Evolutionary conservation across 257 asterid genomes (phyloP), one percentile per base, ranked within the genome.

Genomic region (Mentha longifolia): DNA sequence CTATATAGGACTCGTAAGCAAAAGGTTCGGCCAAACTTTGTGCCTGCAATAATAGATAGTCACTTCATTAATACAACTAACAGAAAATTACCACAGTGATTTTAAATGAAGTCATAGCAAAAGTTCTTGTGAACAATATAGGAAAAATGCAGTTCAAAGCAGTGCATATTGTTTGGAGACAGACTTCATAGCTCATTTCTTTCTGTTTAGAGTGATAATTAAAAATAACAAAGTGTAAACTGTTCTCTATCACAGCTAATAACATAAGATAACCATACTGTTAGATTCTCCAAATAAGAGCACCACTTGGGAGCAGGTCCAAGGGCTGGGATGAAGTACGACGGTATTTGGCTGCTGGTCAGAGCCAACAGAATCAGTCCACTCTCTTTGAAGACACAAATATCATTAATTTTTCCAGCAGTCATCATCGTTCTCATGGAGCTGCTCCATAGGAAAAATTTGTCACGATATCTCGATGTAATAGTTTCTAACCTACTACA

Each of bases 221-320:
- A 73, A 54, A 12, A 76, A 51, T 58, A 35, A 63, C 22, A 63
- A 58, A 56, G 12, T 37, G 17, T 51, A 63, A 57, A 51, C 25
- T 58, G 62, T 70, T 71, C 43, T 41, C 56, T 15, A 73, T 39
- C 51, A 70, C 20, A 58, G 61, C 42, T 49, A 61, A 80, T 73
- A 61, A 12, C 49, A 70, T 46, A 64, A 67, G 65, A 60, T 57
- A 68, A 20, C 6, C 85, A 68, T 71, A 94, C 97, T 72, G 97
- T 94, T 78, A 94, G 66, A 73, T 84, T 89, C 73, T 94, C 97
- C 66, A 94, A 75, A 78, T 86, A 82, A 61, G 99, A 83, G 66
- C 95, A 86, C 99, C 98, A 94, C 82, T 89, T 94, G 35, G 99
- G 99, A 56, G 97, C 98, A 61, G 96, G 96, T 60, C 98, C 98